Evolutionary conservation across 768 basidiomycete genomes (phyloP), one percentile per base, ranked within the genome.

Genomic region (Coprinellus micaceus): DNA sequence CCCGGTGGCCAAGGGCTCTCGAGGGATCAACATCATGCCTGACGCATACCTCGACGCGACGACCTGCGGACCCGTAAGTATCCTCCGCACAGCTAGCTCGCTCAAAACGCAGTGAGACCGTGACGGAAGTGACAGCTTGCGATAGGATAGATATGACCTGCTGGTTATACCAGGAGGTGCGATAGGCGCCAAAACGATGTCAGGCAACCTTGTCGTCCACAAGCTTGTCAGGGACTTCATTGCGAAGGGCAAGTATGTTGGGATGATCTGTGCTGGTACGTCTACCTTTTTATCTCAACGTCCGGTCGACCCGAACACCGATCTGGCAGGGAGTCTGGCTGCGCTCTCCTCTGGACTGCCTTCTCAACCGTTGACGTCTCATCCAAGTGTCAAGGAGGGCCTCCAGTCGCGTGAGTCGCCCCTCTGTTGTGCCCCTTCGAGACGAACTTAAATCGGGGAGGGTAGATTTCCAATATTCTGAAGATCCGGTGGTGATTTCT

Each of bases 241-340:
- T 44, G 66, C 75, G 22, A 60, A 71, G 24, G 76, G 74, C 13
- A 88, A 85, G 64, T 63, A 79, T 25, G 86, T 93, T 24, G 91
- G 84, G 1, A 91, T 92, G 90, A 90, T 92, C 45, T 93, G 91
- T 63, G 91, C 91, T 50, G 90, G 90, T 85, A 52, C 30, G 77
- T 67, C 5, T 26, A 53, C 33, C 15, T 51, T 33, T 29, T 17
- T 22, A 21, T 17, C 13, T 19, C 28, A 41, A 47, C 11, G n/a
- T 10, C 15, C 15, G 2, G 21, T 11, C 22, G 26, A 47, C 33
- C 13, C 22, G 22, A 55, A 50, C 25, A 11, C 2, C n/a, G 10
- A 47, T 15, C 11, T 24, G 10, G 22, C 61, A 90, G 89, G 89
- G n/a, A 84, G 83, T 46, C 73, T 91, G 33, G 80, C 82, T 25